phyloP scores from a whole-genome alignment of 2,329 filamentous ascomycete species.

The Penicillium brasilianum region DNA sequence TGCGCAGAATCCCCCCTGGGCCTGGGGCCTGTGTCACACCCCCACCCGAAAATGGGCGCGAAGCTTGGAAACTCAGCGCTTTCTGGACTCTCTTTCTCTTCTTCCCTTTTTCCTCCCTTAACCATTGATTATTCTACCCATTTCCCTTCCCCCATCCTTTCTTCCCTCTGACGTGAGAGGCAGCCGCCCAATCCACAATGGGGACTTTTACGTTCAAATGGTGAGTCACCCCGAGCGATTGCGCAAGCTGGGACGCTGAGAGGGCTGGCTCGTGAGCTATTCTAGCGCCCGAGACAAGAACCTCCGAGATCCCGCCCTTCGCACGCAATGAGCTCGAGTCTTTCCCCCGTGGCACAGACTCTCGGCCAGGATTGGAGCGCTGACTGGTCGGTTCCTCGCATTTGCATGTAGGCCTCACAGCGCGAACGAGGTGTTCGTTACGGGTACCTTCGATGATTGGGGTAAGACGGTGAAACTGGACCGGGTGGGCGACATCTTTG shows the following conservation, averaged over 20 bases:
- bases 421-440: conserved; percentile 88
- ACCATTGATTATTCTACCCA: conserved; percentile 5
- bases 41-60: conserved; percentile 7
- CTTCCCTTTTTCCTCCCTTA: conserved; percentile 5
- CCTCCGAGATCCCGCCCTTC: conserved; percentile 6
- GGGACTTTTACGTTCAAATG: conserved; percentile 46
- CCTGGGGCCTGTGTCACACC: conserved; percentile 8
- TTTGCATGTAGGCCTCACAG: conserved; percentile 72
- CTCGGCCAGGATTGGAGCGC: conserved; percentile 27
- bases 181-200: conserved; percentile 28
- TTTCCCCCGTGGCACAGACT: conserved; percentile 21
- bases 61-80: conserved; percentile 7
- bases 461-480: conserved; percentile 82
- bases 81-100: not conserved
- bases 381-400: conserved; percentile 37
- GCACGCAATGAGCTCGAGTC: conserved; percentile 15
- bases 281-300: conserved; percentile 9
- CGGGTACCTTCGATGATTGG: conserved; percentile 96
- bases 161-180: conserved; percentile 5
- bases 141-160: not conserved
- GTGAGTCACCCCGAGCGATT: conserved; percentile 32
- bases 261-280: conserved; percentile 10
- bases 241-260: not conserved
- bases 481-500: conserved; percentile 72
- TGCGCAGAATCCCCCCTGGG: too few species aligned